Conservation (phyloP, 129 eudicot species). For the Helianthus tuberosus region DNA sequence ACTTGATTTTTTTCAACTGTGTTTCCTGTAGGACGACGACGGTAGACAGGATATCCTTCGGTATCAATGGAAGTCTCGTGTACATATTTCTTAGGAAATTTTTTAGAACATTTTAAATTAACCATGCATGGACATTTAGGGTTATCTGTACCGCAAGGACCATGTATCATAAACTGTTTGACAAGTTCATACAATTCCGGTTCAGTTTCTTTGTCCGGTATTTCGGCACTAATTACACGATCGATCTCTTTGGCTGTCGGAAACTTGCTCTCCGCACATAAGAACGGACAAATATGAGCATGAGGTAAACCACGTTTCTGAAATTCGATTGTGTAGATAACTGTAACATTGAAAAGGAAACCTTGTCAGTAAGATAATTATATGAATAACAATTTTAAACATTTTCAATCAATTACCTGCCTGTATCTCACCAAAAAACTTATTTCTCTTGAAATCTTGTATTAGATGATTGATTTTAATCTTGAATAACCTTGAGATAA, state of each 20-base stretch:
- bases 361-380: too few relatives aligned
- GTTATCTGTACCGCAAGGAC: conserved; percentile 20
- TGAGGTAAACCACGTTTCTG: conserved; percentile 33
- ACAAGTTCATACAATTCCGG: not conserved
- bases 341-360: too few relatives aligned
- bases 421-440: not conserved
- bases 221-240: not conserved
- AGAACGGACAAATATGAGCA: conserved; percentile 21
- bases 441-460: too few relatives aligned
- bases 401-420: not conserved
- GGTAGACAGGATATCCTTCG: not conserved
- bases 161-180: conserved; percentile 17
- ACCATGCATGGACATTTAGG: conserved; percentile 2
- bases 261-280: not conserved
- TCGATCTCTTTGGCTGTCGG: not conserved
- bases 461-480: too few relatives aligned
- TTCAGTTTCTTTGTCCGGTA: conserved; percentile 8
- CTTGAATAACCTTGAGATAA: too few relatives aligned
- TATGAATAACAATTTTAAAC: too few relatives aligned
- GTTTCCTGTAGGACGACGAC: not conserved
- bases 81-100: not conserved
- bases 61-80: not conserved
- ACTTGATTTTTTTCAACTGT: not conserved
- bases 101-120: not conserved
- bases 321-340: conserved; percentile 8